These are phyloP conservation scores for Macroventuria anomochaeta DNA, from an alignment of 2,329 filamentous ascomycete species.

Conservation along the genomic window DNA sequence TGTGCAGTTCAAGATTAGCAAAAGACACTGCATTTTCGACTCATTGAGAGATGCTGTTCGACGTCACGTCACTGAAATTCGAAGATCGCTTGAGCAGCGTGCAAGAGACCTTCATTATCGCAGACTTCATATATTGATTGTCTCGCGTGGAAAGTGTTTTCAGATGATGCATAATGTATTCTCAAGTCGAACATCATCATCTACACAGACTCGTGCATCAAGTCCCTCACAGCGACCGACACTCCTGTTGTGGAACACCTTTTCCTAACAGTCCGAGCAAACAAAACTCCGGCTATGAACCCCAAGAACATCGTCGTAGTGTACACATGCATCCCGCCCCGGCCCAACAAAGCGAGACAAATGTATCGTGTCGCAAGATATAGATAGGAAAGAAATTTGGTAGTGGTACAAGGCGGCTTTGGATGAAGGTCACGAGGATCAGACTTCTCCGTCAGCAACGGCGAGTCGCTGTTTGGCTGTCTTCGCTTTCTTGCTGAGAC, in stretches of 20 bases:
- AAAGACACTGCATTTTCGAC: no score
- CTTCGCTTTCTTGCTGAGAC: conserved; percentile 60
- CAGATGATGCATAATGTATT: conserved; percentile 2
- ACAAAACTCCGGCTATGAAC: conserved; percentile 6
- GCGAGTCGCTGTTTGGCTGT: conserved; percentile 58
- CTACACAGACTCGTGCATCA: not conserved
- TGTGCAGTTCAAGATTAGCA: no score
- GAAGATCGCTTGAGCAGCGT: no score
- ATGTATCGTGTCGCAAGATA: conserved; percentile 2
- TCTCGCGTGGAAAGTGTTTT: no score
- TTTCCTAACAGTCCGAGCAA: not conserved
- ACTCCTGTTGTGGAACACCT: not conserved
- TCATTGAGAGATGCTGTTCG: no score
- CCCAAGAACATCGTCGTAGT: conserved; percentile 1
- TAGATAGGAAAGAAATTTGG: conserved; percentile 2
- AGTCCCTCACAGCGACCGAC: not conserved
- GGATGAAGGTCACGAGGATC: not conserved
- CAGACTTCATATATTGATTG: no score
- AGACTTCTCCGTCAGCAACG: conserved; percentile 54
- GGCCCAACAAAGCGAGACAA: not conserved
- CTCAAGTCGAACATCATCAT: not conserved
- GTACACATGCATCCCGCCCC: conserved; percentile 7
- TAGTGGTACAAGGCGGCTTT: conserved; percentile 7
- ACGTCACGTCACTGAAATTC: no score
- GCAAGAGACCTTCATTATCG: no score